Evolutionary conservation across 1,139 yeast genomes (phyloP), one percentile per base, ranked within the genome.

Genomic region (Yamadazyma songkhlaensis): DNA sequence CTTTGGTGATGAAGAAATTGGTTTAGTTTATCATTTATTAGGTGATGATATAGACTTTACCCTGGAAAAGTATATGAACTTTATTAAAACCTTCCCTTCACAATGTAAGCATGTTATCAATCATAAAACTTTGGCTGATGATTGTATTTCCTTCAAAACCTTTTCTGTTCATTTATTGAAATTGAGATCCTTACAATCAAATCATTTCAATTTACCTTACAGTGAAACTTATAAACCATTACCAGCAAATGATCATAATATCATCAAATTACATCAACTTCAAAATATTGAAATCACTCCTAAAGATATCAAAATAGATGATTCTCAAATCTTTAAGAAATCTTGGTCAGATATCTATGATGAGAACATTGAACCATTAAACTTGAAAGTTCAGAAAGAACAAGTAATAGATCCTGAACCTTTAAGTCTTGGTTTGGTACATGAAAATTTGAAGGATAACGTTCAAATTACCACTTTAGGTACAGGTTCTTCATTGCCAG

Each of bases 401-500:
- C 44, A 41, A 3, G 45, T 59, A 4, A 39, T 62, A 2, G 42
- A 53, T 25, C 40, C 45, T 9, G 44, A 44, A 1, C 59, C 60
- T 0, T 43, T 60, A 10, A 42, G 62, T 3, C 44, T 65, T 12
- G 51, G 38, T 2, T 40, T 44, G 4, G 42, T 45, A 3, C n/a
- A 35, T 10, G 14, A 37, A 2, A 32, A 52, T 1, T 49, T 76
- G 39, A 68, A 64, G 41, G 79, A 72, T 34, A 77, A 80, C 44
- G 81, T 87, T 0, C 92, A 88, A 50, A 64, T 84, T 0, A 65
- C 86, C 11, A 84, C 96, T 0, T 61, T 92, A 6, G 99, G 99
- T 7, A 92, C 98, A 0, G 98, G 98, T 0, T 84, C 95, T 21
- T 95, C 98, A 0, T 62, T 88, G 31, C 99, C 99, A 0, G 80